A percentile compares a stretch with the other conserved stretches of the same genome.
Conservation (phyloP, 192 early-diverging fungal species). For the Coemansia nantahalensis region DNA sequence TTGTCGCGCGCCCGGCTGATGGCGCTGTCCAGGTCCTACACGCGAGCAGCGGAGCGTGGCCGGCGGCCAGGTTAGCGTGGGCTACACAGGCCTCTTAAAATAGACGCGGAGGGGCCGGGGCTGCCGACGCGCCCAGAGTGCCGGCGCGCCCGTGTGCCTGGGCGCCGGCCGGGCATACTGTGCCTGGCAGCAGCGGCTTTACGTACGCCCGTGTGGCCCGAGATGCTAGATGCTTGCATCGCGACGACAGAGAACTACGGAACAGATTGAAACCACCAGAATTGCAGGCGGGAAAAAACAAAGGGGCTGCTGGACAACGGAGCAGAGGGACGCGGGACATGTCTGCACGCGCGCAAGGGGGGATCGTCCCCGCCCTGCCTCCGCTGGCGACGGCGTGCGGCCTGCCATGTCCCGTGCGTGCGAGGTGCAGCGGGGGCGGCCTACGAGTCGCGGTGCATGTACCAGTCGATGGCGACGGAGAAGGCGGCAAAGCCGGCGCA, state of each 20-base stretch:
- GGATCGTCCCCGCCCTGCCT: too few relatives aligned
- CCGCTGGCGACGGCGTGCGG: too few relatives aligned
- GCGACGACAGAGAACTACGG: background rate
- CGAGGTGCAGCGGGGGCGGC: too few relatives aligned
- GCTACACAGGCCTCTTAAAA: background rate
- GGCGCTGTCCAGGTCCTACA: slow-evolving; percentile 59
- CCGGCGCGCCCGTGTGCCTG: too few relatives aligned
- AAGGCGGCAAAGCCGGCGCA: slow-evolving; percentile 95
- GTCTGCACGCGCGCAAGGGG: too few relatives aligned
- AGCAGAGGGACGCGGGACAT: too few relatives aligned
- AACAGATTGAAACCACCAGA: too few relatives aligned
- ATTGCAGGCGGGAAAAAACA: background rate
- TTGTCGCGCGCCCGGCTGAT: slow-evolving; percentile 69
- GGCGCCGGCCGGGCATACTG: too few relatives aligned
- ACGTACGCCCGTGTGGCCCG: slow-evolving; percentile 48
- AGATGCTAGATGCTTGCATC: slow-evolving; percentile 42
- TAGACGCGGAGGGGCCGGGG: slow-evolving; percentile 3
- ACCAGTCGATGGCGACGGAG: slow-evolving; percentile 88
- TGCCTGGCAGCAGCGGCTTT: too few relatives aligned
- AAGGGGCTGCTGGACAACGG: background rate
- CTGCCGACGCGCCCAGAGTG: too few relatives aligned
- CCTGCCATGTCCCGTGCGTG: too few relatives aligned
- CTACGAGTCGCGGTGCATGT: slow-evolving; percentile 64
- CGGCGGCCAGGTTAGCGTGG: too few relatives aligned
- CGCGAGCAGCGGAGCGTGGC: background rate